Base-by-base conservation (phyloP, 2,329 filamentous ascomycete species). In the Bipolaris victoriae region DNA sequence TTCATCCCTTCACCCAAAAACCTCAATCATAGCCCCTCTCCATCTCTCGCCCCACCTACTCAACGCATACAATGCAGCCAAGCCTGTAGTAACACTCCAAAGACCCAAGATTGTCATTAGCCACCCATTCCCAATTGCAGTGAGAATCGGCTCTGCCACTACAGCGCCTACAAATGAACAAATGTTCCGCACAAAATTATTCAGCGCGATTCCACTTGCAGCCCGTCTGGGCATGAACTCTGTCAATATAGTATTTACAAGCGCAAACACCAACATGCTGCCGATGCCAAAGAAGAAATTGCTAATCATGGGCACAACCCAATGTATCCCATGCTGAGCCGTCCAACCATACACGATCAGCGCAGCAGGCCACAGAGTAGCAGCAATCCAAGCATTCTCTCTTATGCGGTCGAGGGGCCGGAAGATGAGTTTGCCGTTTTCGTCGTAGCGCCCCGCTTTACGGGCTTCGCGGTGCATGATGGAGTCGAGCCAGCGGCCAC, bases 11-110 rank as follows among this genome's bases (percentile, higher is more conserved):
- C 49, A 67, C 3, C 66, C 68, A 36, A 70, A 43, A 36, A 54
- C 63, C 44, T 63, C 58, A 11, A 90, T 85, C 86, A 91, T 89
- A 29, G 76, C 74, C 49, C 78, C 78, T 66, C 89, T 83, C 90
- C 90, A 92, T 65, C 78, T 80, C 16, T 82, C 78, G 0, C 86
- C 86, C 66, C 83, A 88, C 61, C 78, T 82, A 66, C 81, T 81
- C 77, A 93, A 82, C 0, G 84, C 74, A 76, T 83, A 86, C 20
- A 93, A 84, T 15, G 85, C 81, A 5, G 76, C 69, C 54, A 54
- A 65, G 2, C 67, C 69, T n/a, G 65, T 71, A 1, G 85, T 69
- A 69, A 89, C 81, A 44, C 70, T 71, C 69, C 68, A 73, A 1
- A 90, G 80, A 2, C 72, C 76, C 35, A 78, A 44, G 5, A 77